Conservation (phyloP, 176 grass and related monocot genomes). For the Avena atlantica region DNA sequence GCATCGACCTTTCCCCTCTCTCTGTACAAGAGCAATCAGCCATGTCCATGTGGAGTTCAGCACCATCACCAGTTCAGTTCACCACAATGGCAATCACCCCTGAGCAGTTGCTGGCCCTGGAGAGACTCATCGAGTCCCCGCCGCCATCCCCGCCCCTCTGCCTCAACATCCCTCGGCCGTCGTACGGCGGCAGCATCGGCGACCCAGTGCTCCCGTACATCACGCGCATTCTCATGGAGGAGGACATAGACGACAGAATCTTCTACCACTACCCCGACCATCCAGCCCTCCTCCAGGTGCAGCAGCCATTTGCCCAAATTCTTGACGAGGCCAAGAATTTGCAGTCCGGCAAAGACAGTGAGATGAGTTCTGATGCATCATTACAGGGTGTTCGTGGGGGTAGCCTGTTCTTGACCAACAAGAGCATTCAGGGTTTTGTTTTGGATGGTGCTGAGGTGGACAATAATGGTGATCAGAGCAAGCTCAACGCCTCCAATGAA, state of each 20-base stretch:
- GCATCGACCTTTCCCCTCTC: not conserved
- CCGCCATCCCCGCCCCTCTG: constrained; percentile 9
- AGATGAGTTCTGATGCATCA: constrained; percentile 3
- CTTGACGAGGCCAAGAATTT: constrained; percentile 14
- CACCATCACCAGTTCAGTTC: constrained; percentile 4
- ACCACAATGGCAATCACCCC: constrained; percentile 4
- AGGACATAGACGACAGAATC: constrained; percentile 47
- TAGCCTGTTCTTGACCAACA: constrained; percentile 2
- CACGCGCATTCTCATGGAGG: constrained; percentile 54
- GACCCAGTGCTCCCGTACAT: constrained; percentile 39
- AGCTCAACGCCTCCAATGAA: not conserved
- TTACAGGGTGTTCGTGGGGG: not conserved
- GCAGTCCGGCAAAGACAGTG: not conserved
- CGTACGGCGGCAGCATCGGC: not conserved
- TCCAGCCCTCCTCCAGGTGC: constrained; percentile 34
- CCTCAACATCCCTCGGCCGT: not conserved
- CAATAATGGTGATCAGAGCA: constrained; percentile 8
- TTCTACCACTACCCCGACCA: constrained; percentile 36
- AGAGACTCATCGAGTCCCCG: not conserved
- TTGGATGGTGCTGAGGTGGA: constrained; percentile 18
- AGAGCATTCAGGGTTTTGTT: not conserved
- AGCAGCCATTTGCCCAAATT: constrained; percentile 50
- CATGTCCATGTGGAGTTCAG: constrained; percentile 20
- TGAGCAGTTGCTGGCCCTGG: constrained; percentile 12
- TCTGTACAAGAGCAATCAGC: constrained; percentile 29